Evolutionary conservation across 768 basidiomycete genomes (phyloP), one percentile per base, ranked within the genome.

Genomic region (Lentinula sp.): DNA sequence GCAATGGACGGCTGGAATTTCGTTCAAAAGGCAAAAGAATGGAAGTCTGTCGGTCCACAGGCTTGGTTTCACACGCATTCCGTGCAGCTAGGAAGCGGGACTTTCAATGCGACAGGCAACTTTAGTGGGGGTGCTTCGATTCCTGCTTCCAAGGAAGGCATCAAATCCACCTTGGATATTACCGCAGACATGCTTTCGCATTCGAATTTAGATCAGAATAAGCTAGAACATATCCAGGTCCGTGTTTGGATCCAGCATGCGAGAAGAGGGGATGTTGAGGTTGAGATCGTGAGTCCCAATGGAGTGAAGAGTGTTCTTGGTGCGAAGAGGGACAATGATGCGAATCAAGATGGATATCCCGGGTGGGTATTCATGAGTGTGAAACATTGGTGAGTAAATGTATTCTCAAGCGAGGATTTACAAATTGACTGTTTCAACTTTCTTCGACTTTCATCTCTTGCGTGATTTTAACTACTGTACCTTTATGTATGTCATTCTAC

Each of bases 301-400:
- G 93, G 93, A 10, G 79, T 98, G 63, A 87, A 76, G 70, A 97
- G 94, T 69, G 78, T 98, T 13, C 74, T 99, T 43, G 95, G 89
- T 21, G 84, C 85, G 18, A 80, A 78, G 60, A 84, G 97, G 63
- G 67, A 77, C 37, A 77, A 78, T 11, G 97, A 99, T 69, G 70
- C 70, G 40, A 86, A 82, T 16, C 71, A 67, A 4, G 80, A 78
- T 8, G 96, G 97, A 8, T 96, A 82, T 71, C 84, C 84, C n/a
- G 95, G 93, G 0, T 99, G 97, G 97, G 88, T 82, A n/a, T 99
- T 99, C 71, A 98, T 98, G 95, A 85, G 86, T 35, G 84, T 98
- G 60, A 99, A 99, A 73, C 97, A 99, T 69, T 99, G 97, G 96
- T 95, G 61, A 71, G 85, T 50, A 7, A 10, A 7, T 37, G 21